These are phyloP conservation scores for Citrus sp. DNA, from an alignment of 345 rosid genomes.

Conservation along the genomic window DNA sequence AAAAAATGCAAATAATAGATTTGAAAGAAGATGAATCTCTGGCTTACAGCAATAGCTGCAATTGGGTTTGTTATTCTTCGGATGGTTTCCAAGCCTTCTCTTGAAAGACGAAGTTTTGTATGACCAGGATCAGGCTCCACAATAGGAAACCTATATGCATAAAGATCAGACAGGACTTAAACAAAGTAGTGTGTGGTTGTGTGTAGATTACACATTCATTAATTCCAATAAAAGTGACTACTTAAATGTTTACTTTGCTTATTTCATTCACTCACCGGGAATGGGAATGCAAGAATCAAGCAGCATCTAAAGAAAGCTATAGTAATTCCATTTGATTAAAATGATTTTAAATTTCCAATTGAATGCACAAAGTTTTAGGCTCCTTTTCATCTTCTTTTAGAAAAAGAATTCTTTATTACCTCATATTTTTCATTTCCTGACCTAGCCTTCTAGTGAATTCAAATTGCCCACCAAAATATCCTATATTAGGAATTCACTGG, in stretches of 20 bases:
- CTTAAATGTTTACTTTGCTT: background rate
- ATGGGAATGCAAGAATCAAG: background rate
- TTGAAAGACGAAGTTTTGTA: slow-evolving; percentile 90
- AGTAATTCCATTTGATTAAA: background rate
- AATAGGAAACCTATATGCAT: slow-evolving; percentile 69
- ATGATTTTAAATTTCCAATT: background rate
- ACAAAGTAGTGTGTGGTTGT: background rate
- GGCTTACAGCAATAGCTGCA: slow-evolving; percentile 91
- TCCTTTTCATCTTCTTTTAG: background rate
- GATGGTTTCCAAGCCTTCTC: slow-evolving; percentile 88
- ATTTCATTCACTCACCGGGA: background rate
- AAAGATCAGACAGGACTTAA: slow-evolving; percentile 15
- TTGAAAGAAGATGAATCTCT: slow-evolving; percentile 24
- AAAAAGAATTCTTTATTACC: background rate
- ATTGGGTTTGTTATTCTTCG: slow-evolving; percentile 80
- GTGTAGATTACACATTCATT: no score
- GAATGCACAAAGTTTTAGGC: background rate
- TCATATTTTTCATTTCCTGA: background rate
- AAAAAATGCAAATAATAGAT: slow-evolving; percentile 22
- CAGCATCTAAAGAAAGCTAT: background rate
- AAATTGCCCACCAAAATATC: background rate
- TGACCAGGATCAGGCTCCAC: slow-evolving; percentile 97
- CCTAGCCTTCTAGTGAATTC: background rate
- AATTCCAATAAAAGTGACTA: background rate
- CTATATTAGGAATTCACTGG: background rate